phyloP scores from a whole-genome alignment of 2,329 filamentous ascomycete species.

The Dactylellina parvicollis region DNA sequence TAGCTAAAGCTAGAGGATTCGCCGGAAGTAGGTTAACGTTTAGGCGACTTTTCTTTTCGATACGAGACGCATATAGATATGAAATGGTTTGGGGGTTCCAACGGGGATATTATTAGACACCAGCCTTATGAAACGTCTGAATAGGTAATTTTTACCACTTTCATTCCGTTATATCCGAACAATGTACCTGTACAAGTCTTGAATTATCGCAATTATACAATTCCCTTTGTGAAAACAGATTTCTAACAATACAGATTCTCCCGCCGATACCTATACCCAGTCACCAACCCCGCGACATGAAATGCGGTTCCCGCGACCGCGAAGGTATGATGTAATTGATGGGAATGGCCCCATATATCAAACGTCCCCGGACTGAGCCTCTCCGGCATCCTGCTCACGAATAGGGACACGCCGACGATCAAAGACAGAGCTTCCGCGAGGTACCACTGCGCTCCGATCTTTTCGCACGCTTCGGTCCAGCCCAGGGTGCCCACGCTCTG shows the following conservation, averaged over 20 bases:
- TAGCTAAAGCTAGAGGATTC: not conserved
- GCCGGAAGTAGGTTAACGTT: not conserved
- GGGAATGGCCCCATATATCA: constrained; percentile 16
- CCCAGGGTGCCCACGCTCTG: constrained; percentile 57
- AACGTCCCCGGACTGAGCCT: constrained; percentile 13
- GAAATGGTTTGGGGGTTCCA: not conserved
- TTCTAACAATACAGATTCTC: not conserved
- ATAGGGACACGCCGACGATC: constrained; percentile 54
- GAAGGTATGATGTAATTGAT: constrained; percentile 1
- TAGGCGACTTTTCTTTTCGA: constrained; percentile 5
- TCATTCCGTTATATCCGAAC: not conserved
- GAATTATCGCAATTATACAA: too few species aligned
- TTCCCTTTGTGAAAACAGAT: not conserved
- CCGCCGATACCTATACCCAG: constrained; percentile 20
- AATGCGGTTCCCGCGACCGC: constrained; percentile 19
- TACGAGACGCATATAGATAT: constrained; percentile 9
- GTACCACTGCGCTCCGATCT: constrained; percentile 57
- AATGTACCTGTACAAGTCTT: constrained; percentile 6
- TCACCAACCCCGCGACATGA: constrained; percentile 15
- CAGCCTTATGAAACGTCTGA: not conserved
- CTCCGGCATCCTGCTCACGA: constrained; percentile 46
- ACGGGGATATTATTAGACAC: constrained; percentile 12
- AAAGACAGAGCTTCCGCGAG: constrained; percentile 53
- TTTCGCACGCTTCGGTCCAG: constrained; percentile 55
- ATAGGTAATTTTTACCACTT: too few species aligned